Base-by-base conservation (phyloP, 495 filamentous ascomycete species). In the Penicillium samsonianum region DNA sequence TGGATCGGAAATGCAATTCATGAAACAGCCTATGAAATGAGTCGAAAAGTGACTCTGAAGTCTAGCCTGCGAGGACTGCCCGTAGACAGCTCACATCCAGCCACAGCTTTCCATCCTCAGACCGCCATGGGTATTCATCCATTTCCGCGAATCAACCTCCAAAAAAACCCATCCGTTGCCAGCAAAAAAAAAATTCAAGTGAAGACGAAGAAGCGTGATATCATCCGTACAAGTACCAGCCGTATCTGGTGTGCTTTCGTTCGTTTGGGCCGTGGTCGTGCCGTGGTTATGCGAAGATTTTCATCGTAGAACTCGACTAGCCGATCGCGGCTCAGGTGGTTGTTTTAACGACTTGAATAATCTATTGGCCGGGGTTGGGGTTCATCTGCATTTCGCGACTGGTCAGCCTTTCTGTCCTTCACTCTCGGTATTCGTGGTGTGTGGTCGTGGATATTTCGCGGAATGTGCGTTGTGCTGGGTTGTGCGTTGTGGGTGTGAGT, bases 341-440 rank as follows among this genome's bases (percentile, higher is more conserved):
- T 65, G 56, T 53, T 69, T 67, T 61, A 67, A 57, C 59, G 51
- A 63, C 35, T 49, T 54, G 62, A 53, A 52, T 59, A 61, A 61
- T 64, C 63, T 69, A 69, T 50, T 53, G 50, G 68, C 67, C 67
- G 65, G 72, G 72, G 67, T 74, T 74, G 62, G 72, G 68, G 70
- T 74, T 74, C 72, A 74, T 74, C 72, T 74, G 58, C 59, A 51
- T 20, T 28, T 56, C 37, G 51, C 40, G 22, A 47, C 22, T 28
- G 53, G 63, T 72, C 58, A 72, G 69, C 58, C 44, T 65, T 56
- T 35, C 38, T 58, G 30, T 43, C 35, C 48, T 38, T 50, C 53
- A 17, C 23, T 50, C n/a, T 50, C 20, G 46, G 17, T 42, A 25
- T 48, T 41, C 19, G 44, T 50, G 19, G 22, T 55, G 42, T 41